A percentile compares a stretch with the other conserved stretches of the same genome.
phyloP scores from a whole-genome alignment of 2,329 filamentous ascomycete genomes.

The Fusarium siculi region DNA sequence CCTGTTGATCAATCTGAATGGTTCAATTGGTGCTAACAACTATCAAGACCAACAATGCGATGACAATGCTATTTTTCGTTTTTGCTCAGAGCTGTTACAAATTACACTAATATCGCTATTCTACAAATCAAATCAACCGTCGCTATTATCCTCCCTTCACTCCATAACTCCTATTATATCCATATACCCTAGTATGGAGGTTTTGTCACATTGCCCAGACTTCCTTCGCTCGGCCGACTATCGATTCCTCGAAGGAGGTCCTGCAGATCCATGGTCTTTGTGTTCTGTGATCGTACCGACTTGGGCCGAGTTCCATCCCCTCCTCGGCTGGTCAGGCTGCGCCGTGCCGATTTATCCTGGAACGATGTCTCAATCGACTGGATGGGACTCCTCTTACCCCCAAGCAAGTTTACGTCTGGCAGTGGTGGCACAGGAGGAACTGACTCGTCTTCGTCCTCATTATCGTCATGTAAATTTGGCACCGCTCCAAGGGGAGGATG shows the following conservation, averaged over 20 bases:
- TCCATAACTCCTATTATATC: conserved; percentile 24
- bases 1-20: background rate
- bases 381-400: conserved; percentile 45
- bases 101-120: conserved; percentile 32
- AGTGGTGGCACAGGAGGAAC: conserved; percentile 69
- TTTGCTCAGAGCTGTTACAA: conserved; percentile 20
- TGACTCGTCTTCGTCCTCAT: conserved; percentile 48
- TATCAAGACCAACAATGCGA: background rate
- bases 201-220: conserved; percentile 57
- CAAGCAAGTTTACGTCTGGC: conserved; percentile 52
- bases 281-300: conserved; percentile 48
- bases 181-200: conserved; percentile 58
- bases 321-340: conserved; percentile 56
- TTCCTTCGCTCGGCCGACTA: conserved; percentile 57
- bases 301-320: conserved; percentile 52
- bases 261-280: conserved; percentile 57
- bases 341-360: conserved; percentile 52
- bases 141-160: conserved; percentile 23
- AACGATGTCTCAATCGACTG: conserved; percentile 45
- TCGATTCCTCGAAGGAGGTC: conserved; percentile 63
- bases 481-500: conserved; percentile 52
- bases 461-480: conserved; percentile 45
- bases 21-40: background rate
- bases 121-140: conserved; percentile 27
- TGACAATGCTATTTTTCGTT: conserved; percentile 14